Evolutionary conservation across 768 basidiomycete genomes (phyloP).

Genomic region (Crassisporium funariophilum): DNA sequence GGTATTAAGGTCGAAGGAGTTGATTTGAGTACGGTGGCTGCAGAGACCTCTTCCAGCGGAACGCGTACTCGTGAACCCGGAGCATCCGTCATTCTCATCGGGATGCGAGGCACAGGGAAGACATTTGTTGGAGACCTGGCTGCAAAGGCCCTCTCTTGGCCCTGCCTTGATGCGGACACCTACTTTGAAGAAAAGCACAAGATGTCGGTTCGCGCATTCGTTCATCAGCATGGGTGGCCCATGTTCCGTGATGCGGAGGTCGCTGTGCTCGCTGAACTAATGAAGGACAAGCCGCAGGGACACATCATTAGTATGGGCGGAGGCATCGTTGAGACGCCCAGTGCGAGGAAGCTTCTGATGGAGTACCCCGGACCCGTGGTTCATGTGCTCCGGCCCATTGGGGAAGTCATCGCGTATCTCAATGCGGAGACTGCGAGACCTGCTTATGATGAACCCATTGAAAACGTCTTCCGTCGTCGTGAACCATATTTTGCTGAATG

Average conservation of each 20-base stretch:
- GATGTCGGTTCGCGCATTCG: constrained; percentile 71
- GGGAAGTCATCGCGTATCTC: constrained; percentile 83
- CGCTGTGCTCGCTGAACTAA: constrained; percentile 65
- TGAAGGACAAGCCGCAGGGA: constrained; percentile 53
- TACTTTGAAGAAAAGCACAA: constrained; percentile 69
- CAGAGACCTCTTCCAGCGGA: constrained; percentile 47
- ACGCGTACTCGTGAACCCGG: constrained; percentile 33
- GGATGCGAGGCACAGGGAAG: constrained; percentile 98
- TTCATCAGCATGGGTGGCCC: constrained; percentile 82
- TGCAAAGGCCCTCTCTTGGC: constrained; percentile 69
- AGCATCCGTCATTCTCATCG: constrained; percentile 76
- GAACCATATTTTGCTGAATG: constrained; percentile 87
- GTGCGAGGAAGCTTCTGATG: constrained; percentile 72
- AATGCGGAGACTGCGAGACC: constrained; percentile 77
- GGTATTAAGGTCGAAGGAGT: constrained; percentile 87
- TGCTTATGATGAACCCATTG: constrained; percentile 83
- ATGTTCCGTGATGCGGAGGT: constrained; percentile 86
- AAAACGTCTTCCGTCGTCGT: constrained; percentile 82
- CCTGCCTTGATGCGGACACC: constrained; percentile 80
- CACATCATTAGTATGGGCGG: constrained; percentile 92
- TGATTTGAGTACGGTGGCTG: constrained; percentile 54
- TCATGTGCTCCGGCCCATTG: constrained; percentile 77
- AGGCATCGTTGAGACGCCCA: constrained; percentile 87
- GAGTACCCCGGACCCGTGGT: constrained; percentile 81
- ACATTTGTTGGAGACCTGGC: constrained; percentile 84